phyloP scores from a whole-genome alignment of 73 alveolate species.

The Paramecium pentaurelia region DNA sequence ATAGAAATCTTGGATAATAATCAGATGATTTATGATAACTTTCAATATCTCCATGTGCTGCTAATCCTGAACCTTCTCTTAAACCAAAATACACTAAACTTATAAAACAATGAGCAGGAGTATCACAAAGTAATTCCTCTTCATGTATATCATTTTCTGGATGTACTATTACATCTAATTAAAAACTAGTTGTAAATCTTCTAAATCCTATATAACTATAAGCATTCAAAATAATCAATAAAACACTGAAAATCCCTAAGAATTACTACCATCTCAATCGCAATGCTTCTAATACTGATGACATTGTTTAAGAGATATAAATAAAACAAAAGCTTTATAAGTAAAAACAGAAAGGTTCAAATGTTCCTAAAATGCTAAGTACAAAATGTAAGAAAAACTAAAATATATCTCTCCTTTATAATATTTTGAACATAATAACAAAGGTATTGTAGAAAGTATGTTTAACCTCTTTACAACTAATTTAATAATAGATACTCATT shows the following conservation, averaged over 20 bases:
- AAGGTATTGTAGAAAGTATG: not conserved
- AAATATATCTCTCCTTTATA: not conserved
- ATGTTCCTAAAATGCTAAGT: not conserved
- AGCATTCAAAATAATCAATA: conserved; percentile 41
- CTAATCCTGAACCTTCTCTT: conserved; percentile 90
- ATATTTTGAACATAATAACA: not conserved
- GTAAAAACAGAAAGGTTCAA: conserved; percentile 41
- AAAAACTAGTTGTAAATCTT: conserved; percentile 55
- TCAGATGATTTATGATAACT: conserved; percentile 62
- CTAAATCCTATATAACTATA: conserved; percentile 57
- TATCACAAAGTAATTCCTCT: conserved; percentile 53
- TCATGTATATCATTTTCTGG: conserved; percentile 25
- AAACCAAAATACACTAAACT: conserved; percentile 65
- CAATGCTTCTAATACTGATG: conserved; percentile 54
- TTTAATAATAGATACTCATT: conserved; percentile 6
- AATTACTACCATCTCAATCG: conserved; percentile 53
- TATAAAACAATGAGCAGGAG: conserved; percentile 58
- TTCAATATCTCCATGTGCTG: conserved; percentile 64
- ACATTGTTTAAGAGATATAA: conserved; percentile 50
- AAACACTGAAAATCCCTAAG: conserved; percentile 46
- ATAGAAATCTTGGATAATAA: conserved; percentile 68
- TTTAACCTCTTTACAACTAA: not conserved
- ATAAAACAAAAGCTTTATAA: conserved; percentile 46
- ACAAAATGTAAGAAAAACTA: not conserved
- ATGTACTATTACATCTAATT: conserved; percentile 48